Conservation (phyloP, 23 red algal species). For the Agarophyton chilense region DNA sequence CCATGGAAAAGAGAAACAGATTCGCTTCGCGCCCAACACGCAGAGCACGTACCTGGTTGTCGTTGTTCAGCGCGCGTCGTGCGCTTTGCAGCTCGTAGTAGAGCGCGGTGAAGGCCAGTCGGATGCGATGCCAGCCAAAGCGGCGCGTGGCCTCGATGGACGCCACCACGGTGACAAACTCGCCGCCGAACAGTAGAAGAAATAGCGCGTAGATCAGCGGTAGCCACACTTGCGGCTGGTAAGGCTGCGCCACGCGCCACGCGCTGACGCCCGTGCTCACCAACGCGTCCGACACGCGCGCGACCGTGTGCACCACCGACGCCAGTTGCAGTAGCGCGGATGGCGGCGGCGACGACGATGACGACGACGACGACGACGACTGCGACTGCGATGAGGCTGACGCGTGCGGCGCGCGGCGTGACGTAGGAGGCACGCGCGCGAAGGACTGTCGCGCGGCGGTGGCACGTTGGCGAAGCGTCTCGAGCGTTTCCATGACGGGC, state of each 20-base stretch:
- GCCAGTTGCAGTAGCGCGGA: too few relatives aligned
- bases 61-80: slow-evolving; percentile 18
- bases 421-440: too few relatives aligned
- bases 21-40: not conserved
- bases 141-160: slow-evolving; percentile 29
- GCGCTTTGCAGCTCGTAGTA: slow-evolving; percentile 30
- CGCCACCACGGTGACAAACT: slow-evolving; percentile 50
- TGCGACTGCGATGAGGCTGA: too few relatives aligned
- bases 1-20: not conserved
- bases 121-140: slow-evolving; percentile 52
- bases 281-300: too few relatives aligned
- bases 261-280: too few relatives aligned
- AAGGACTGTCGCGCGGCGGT: too few relatives aligned
- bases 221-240: slow-evolving; percentile 24
- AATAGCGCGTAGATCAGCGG: slow-evolving; percentile 16
- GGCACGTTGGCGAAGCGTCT: too few relatives aligned
- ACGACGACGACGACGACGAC: too few relatives aligned
- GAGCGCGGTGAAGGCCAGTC: slow-evolving; percentile 5
- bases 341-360: too few relatives aligned
- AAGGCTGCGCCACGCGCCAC: slow-evolving; percentile 18
- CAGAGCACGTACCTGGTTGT: slow-evolving; percentile 29
- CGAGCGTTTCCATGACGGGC: too few relatives aligned
- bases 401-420: too few relatives aligned
- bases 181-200: slow-evolving; percentile 58
- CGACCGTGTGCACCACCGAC: too few relatives aligned